phyloP scores from a whole-genome alignment of 441 rosid species.

The Viola pubescens region DNA sequence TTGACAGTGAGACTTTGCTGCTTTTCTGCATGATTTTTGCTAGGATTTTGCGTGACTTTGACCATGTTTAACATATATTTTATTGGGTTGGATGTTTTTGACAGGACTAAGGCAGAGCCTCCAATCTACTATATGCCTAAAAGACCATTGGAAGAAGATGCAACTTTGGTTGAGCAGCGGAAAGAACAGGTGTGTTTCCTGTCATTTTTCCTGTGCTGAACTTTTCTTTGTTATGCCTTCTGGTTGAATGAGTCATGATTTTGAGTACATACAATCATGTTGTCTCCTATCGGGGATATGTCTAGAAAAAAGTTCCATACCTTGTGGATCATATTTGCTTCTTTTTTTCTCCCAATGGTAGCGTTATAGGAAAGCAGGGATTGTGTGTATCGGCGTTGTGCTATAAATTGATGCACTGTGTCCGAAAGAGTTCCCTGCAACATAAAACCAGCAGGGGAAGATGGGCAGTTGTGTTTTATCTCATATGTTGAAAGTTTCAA shows the following conservation, averaged over 20 bases:
- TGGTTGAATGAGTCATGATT: neutral
- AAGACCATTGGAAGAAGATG: conserved; percentile 62
- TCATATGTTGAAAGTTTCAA: conserved; percentile 12
- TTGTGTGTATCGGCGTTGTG: conserved; percentile 21
- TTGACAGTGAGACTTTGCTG: conserved; percentile 27
- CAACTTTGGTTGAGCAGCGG: conserved; percentile 39
- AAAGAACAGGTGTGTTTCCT: conserved; percentile 52
- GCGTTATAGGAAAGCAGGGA: conserved; percentile 6
- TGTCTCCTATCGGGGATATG: no score
- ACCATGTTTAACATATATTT: conserved; percentile 9
- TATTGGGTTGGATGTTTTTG: conserved; percentile 26
- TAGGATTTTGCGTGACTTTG: conserved; percentile 17
- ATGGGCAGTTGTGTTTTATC: conserved; percentile 19
- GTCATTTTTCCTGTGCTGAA: conserved; percentile 1
- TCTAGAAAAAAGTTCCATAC: no score
- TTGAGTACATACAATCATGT: neutral
- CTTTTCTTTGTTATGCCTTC: conserved; percentile 1
- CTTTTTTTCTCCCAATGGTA: neutral
- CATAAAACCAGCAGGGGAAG: neutral
- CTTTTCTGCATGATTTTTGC: conserved; percentile 28
- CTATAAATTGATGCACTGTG: conserved; percentile 16
- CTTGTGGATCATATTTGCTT: no score
- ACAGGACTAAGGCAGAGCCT: conserved; percentile 90
- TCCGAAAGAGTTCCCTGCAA: conserved; percentile 19
- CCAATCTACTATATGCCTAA: conserved; percentile 58